Conservation (phyloP, 768 basidiomycete genomes). For the Lyophyllum decastes region DNA sequence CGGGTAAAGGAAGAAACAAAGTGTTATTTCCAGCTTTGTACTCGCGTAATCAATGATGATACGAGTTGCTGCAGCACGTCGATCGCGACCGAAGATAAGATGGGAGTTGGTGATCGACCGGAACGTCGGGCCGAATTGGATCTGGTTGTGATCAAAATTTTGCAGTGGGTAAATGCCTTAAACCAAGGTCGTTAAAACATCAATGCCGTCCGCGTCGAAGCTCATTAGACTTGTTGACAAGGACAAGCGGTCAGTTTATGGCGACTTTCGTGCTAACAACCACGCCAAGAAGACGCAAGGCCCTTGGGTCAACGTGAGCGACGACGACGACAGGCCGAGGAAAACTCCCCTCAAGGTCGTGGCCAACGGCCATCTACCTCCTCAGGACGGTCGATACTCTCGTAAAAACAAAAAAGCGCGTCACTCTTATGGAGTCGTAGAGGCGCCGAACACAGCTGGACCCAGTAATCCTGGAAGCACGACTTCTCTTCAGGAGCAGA, state of each 20-base stretch:
- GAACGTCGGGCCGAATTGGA: not conserved
- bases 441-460: constrained; percentile 18
- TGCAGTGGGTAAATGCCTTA: not conserved
- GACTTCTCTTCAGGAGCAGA: constrained; percentile 60
- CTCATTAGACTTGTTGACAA: constrained; percentile 13
- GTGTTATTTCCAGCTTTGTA: no score
- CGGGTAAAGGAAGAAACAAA: no score
- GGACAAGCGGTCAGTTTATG: not conserved
- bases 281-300: constrained; percentile 21
- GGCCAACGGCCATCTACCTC: constrained; percentile 21
- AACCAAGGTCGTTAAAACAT: not conserved
- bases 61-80: no score
- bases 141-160: constrained; percentile 1
- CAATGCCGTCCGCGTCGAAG: constrained; percentile 7
- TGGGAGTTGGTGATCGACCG: not conserved
- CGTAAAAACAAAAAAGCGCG: constrained; percentile 35
- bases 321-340: constrained; percentile 35
- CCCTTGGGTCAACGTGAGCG: constrained; percentile 41
- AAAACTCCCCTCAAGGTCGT: constrained; percentile 31
- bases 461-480: constrained; percentile 24
- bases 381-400: constrained; percentile 19
- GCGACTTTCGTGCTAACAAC: constrained; percentile 1
- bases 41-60: no score
- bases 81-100: no score
- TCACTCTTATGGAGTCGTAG: constrained; percentile 9